Evolutionary conservation across 176 grass and related monocot genomes (phyloP).

Genomic region (Triticum turgidum): DNA sequence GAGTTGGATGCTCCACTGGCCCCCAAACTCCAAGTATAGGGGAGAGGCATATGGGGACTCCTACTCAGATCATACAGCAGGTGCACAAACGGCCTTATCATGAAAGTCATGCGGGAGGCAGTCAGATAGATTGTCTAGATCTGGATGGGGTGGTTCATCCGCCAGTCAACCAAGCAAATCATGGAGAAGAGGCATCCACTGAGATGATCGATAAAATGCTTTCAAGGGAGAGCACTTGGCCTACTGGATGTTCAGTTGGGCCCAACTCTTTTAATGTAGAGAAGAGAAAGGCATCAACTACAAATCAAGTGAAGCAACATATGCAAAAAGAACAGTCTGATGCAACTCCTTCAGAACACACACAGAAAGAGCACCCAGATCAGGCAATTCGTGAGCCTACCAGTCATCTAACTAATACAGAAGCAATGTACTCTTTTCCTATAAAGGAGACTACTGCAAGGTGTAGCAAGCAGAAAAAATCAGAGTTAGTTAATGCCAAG

Average conservation of each 20-base stretch:
- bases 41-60: background rate
- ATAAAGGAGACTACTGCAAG: conserved; percentile 12
- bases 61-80: background rate
- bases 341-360: background rate
- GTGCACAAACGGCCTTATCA: background rate
- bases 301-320: background rate
- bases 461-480: background rate
- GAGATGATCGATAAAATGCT: background rate
- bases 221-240: background rate
- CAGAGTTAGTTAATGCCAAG: background rate
- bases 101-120: background rate
- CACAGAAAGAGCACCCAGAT: background rate
- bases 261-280: background rate
- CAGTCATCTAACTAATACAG: background rate
- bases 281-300: background rate
- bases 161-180: background rate
- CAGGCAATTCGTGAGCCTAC: background rate
- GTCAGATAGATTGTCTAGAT: background rate
- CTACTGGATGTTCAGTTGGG: background rate
- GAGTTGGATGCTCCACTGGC: background rate
- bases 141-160: conserved; percentile 2
- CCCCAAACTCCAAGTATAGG: background rate
- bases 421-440: background rate
- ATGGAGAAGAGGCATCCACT: conserved; percentile 15
- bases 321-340: conserved; percentile 2